A percentile compares a stretch with the other conserved stretches of the same genome.
phyloP scores from a whole-genome alignment of 352 stramenopile genomes.

The Phytophthora litchii region DNA sequence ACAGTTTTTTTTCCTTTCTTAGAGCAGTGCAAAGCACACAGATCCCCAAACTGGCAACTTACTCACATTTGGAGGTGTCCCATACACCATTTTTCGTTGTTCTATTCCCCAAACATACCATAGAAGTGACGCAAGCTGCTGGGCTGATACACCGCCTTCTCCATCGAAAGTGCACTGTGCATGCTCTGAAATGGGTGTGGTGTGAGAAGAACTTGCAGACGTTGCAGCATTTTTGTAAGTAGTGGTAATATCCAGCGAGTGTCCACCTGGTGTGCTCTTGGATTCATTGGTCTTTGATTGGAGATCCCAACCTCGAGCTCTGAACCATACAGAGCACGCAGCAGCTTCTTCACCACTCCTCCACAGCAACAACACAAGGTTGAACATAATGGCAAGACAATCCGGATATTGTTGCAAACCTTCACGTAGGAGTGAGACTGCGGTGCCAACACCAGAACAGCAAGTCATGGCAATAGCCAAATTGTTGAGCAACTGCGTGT shows the following conservation, averaged over 20 bases:
- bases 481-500: constrained; percentile 80
- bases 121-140: constrained; percentile 69
- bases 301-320: constrained; percentile 60
- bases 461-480: constrained; percentile 62
- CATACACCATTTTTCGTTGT: too few species aligned
- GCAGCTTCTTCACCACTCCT: constrained; percentile 45
- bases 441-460: constrained; percentile 38
- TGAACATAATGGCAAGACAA: constrained; percentile 62
- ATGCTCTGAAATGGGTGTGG: constrained; percentile 45
- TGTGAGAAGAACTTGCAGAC: constrained; percentile 6
- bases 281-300: constrained; percentile 34
- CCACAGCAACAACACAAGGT: constrained; percentile 81
- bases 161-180: constrained; percentile 36
- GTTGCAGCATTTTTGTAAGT: constrained; percentile 35
- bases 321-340: constrained; percentile 72
- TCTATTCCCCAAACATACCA: too few species aligned
- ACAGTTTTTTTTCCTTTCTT: not conserved
- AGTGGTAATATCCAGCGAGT: constrained; percentile 17
- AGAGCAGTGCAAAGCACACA: not conserved
- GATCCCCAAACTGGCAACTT: not conserved
- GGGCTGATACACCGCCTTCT: constrained; percentile 36
- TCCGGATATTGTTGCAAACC: constrained; percentile 48
- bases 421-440: constrained; percentile 50
- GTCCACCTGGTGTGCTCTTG: not conserved
- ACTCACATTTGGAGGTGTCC: not conserved